phyloP scores from a whole-genome alignment of 371 early-diverging fungal genomes.

The Blakeslea trispora region DNA sequence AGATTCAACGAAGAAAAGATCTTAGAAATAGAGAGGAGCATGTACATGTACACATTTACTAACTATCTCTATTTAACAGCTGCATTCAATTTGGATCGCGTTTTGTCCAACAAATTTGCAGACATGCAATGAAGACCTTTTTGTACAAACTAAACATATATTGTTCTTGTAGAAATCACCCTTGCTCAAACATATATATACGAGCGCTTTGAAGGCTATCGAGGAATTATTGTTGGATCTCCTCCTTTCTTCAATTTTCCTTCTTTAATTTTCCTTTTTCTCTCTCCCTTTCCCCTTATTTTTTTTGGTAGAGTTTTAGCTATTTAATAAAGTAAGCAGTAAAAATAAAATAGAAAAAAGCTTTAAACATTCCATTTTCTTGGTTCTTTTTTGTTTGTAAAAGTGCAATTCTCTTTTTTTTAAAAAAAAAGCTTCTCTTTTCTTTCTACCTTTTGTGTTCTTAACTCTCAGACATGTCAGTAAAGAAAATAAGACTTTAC shows the following conservation, averaged over 20 bases:
- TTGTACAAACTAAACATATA: neutral
- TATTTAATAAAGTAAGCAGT: too few relatives aligned
- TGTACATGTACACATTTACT: too few relatives aligned
- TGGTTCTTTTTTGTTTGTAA: too few relatives aligned
- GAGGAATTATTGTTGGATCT: too few relatives aligned
- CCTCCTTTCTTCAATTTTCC: neutral
- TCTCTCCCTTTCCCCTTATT: conserved; percentile 4
- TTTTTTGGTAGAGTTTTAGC: too few relatives aligned
- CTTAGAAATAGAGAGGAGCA: neutral
- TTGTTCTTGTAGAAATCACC: too few relatives aligned
- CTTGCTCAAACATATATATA: too few relatives aligned
- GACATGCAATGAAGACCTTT: conserved; percentile 5
- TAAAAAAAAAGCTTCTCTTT: too few relatives aligned
- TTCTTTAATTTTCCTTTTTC: conserved; percentile 2
- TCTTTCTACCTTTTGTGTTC: conserved; percentile 9
- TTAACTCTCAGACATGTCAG: conserved; percentile 14
- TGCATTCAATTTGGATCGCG: conserved; percentile 79
- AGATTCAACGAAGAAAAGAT: neutral
- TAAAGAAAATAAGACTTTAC: conserved; percentile 37
- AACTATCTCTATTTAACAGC: conserved; percentile 37
- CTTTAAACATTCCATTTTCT: neutral
- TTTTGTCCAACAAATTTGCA: conserved; percentile 24
- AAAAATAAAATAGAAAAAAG: too few relatives aligned
- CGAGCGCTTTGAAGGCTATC: too few relatives aligned
- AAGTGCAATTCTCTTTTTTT: too few relatives aligned